Conservation (phyloP, 352 stramenopile species). For the Pythium vanterpoolii region DNA sequence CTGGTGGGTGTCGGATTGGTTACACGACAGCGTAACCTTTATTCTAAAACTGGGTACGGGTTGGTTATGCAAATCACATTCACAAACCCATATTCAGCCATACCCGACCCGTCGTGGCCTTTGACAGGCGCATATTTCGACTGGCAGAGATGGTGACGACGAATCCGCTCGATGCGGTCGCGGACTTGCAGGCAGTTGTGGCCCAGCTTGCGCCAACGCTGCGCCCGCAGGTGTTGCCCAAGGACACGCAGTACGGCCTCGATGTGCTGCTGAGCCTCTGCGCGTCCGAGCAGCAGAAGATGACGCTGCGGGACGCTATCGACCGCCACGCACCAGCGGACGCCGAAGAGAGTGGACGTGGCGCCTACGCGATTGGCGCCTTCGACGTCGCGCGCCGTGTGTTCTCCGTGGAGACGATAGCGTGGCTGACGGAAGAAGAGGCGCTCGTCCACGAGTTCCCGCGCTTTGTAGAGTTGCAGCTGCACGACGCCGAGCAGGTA, state of each 20-base stretch:
- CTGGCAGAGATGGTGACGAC: slow-evolving; percentile 22
- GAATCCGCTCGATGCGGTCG: slow-evolving; percentile 55
- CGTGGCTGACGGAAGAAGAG: slow-evolving; percentile 64
- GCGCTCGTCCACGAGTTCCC: slow-evolving; percentile 66
- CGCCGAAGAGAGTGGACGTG: slow-evolving; percentile 25
- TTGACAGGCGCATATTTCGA: slow-evolving; percentile 17
- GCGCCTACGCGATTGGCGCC: slow-evolving; percentile 45
- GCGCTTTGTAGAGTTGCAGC: slow-evolving; percentile 71
- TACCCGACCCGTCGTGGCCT: slow-evolving; percentile 4
- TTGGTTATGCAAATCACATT: neutral
- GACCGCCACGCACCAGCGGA: slow-evolving; percentile 33
- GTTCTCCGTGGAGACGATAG: slow-evolving; percentile 56
- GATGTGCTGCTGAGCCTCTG: slow-evolving; percentile 65
- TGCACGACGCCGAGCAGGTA: slow-evolving; percentile 48
- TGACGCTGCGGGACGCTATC: slow-evolving; percentile 44
- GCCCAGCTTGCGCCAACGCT: slow-evolving; percentile 46
- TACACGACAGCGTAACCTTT: slow-evolving; percentile 10
- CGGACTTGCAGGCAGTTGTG: slow-evolving; percentile 62
- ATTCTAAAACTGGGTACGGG: slow-evolving; percentile 12
- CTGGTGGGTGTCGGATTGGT: neutral
- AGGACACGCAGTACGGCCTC: slow-evolving; percentile 51
- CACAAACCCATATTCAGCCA: neutral
- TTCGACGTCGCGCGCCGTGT: slow-evolving; percentile 62
- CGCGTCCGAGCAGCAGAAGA: slow-evolving; percentile 55
- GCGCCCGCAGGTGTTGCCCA: slow-evolving; percentile 66